A percentile compares a stretch with the other conserved stretches of the same genome.
Evolutionary conservation across 2,329 filamentous ascomycete species (phyloP).

Genomic region (Paraconiothyrium sp.): DNA sequence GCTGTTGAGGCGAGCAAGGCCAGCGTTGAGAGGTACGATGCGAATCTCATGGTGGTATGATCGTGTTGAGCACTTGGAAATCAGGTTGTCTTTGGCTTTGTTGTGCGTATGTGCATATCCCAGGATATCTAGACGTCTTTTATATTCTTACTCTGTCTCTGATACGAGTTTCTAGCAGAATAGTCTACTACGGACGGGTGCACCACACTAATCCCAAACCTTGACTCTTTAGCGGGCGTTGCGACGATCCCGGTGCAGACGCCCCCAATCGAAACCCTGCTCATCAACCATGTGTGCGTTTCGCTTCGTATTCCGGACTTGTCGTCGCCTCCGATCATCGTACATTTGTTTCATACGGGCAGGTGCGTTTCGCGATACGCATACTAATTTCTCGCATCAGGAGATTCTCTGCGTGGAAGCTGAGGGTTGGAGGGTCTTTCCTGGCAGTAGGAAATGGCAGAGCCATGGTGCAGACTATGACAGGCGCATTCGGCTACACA

Average conservation of each 20-base stretch:
- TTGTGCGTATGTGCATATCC: neutral
- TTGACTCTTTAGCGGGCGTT: constrained; percentile 1
- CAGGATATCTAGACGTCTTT: neutral
- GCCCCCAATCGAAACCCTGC: constrained; percentile 8
- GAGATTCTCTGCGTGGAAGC: neutral
- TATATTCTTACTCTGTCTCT: constrained; percentile 1
- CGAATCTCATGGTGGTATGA: constrained; percentile 10
- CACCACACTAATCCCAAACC: constrained; percentile 5
- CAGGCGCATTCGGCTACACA: neutral
- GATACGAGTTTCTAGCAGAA: neutral
- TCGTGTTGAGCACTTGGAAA: neutral
- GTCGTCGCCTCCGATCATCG: constrained; percentile 1
- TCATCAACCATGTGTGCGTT: constrained; percentile 4
- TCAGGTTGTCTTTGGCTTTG: neutral
- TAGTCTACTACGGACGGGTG: neutral
- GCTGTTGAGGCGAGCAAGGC: constrained; percentile 23
- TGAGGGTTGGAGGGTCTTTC: neutral
- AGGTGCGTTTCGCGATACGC: constrained; percentile 14
- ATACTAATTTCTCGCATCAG: neutral
- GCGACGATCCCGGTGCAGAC: constrained; percentile 10
- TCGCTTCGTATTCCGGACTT: constrained; percentile 18
- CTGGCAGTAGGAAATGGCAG: neutral
- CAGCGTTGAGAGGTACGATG: constrained; percentile 10
- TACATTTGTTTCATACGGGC: neutral
- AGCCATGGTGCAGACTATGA: neutral